These are phyloP conservation scores for Barnettozyma hawaiiensis DNA, from an alignment of 1,139 yeast species.

Conservation along the genomic window DNA sequence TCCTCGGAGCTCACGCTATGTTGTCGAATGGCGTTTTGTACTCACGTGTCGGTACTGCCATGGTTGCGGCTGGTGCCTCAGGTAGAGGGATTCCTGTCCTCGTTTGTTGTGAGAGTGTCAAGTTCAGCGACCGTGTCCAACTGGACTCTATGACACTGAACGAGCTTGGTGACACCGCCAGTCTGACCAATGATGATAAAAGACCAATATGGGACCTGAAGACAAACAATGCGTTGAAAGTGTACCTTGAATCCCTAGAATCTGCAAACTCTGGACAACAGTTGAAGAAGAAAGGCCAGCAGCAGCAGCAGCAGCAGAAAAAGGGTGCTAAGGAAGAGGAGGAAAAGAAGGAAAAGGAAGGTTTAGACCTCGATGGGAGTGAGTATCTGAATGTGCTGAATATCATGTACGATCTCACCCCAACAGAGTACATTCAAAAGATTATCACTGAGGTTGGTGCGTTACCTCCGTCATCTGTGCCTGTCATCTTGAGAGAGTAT, in stretches of 20 bases:
- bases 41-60: slow-evolving; percentile 92
- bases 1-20: slow-evolving; percentile 97
- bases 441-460: slow-evolving; percentile 96
- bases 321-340: slow-evolving; percentile 20
- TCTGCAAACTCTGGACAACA: slow-evolving; percentile 26
- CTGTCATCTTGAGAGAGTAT: slow-evolving; percentile 91
- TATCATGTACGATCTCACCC: slow-evolving; percentile 89
- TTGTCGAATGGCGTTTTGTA: slow-evolving; percentile 89
- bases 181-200: slow-evolving; percentile 43
- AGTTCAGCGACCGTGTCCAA: slow-evolving; percentile 93
- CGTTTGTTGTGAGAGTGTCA: slow-evolving; percentile 92
- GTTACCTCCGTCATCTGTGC: slow-evolving; percentile 94
- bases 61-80: slow-evolving; percentile 87
- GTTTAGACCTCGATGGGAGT: slow-evolving; percentile 47
- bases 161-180: slow-evolving; percentile 85
- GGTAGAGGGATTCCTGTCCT: slow-evolving; percentile 87
- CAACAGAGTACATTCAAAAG: slow-evolving; percentile 89
- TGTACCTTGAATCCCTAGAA: slow-evolving; percentile 40
- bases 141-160: slow-evolving; percentile 91
- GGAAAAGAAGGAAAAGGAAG: slow-evolving; percentile 22
- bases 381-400: slow-evolving; percentile 69
- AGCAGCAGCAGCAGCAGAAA: slow-evolving; percentile 19
- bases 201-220: slow-evolving; percentile 45
- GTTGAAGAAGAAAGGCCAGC: slow-evolving; percentile 22
- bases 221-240: slow-evolving; percentile 63